These are phyloP conservation scores for Cercospora janseana DNA, from an alignment of 2,329 filamentous ascomycete genomes.

Conservation along the genomic window DNA sequence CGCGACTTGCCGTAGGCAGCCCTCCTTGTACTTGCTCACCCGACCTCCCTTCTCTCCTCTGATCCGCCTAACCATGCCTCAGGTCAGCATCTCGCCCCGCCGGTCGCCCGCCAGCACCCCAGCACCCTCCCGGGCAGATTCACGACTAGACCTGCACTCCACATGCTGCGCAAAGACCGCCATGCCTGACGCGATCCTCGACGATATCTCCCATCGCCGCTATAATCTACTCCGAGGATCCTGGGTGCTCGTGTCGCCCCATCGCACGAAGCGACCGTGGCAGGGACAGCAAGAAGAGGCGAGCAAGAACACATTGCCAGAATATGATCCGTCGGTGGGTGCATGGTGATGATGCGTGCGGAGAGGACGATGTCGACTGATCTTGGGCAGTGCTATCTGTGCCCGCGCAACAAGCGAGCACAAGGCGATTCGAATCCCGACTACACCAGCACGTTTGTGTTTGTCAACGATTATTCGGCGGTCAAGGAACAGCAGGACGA, in stretches of 20 bases:
- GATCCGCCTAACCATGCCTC: conserved; percentile 28
- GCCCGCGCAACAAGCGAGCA: conserved; percentile 84
- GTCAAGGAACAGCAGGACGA: conserved; percentile 90
- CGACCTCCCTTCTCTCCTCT: conserved; percentile 9
- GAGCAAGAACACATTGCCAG: conserved; percentile 56
- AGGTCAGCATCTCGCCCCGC: conserved; percentile 24
- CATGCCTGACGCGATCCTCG: conserved; percentile 59
- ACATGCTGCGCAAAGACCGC: conserved; percentile 19
- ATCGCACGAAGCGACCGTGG: conserved; percentile 96
- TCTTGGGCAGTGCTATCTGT: conserved; percentile 75
- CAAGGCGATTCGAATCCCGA: conserved; percentile 82
- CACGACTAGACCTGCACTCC: conserved; percentile 17
- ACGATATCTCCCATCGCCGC: conserved; percentile 94
- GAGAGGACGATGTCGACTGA: conserved; percentile 21
- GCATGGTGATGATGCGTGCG: conserved; percentile 4
- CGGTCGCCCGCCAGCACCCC: conserved; percentile 25
- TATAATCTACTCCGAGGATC: conserved; percentile 88
- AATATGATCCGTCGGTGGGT: conserved; percentile 67
- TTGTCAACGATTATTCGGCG: conserved; percentile 96
- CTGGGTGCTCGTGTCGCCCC: conserved; percentile 92
- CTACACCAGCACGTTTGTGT: conserved; percentile 85
- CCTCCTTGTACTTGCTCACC: conserved; percentile 13
- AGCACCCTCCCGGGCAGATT: conserved; percentile 20
- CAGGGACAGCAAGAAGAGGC: conserved; percentile 61
- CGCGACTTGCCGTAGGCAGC: conserved; percentile 8